Base-by-base conservation (phyloP, 768 basidiomycete species). In the Mycena latifolia region DNA sequence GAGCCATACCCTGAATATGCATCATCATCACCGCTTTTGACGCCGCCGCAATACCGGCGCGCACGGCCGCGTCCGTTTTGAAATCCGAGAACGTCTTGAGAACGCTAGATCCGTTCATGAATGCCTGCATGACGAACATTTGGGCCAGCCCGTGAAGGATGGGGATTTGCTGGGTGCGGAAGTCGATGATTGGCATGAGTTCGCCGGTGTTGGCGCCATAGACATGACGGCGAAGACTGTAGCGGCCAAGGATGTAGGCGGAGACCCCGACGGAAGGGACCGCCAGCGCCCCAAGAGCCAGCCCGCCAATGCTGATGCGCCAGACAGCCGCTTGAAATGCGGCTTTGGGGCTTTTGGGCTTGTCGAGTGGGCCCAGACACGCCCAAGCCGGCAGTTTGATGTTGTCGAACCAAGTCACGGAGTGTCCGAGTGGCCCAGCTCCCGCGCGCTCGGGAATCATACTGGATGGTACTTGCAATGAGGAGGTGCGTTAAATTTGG, bases 41-140 rank as follows among this genome's bases (percentile, higher is more conserved):
- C 14, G 58, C 58, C 18, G 58, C 48, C 24, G 48, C 17, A 41
- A 59, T 59, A 25, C 58, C 58, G 5, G 58, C 58, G 10, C 58
- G 31, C 10, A 59, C 48, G 22, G 10, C 15, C 18, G 58, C 12
- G 20, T 41, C 48, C 35, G 37, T 39, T 3, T 25, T 51, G 18
- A 39, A 48, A 51, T 59, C 59, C 9, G 12, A 11, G 51, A 22
- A 41, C 5, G 24, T 52, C 28, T 53, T 61, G n/a, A 61, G 22
- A 17, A 28, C 20, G 24, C 41, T 45, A 9, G 39, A 41, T 18
- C 48, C 50, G 17, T 41, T 31, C 41, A 59, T n/a, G n/a, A 61
- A 61, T 28, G 59, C 59, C n/a, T 61, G 37, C 50, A 61, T 24
- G 10, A 61, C 59, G 22, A 52, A 51, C 37, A 28, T 33, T 14